Evolutionary conservation across 371 early-diverging fungal species (phyloP).

Genomic region (Actinomortierella wolfii): DNA sequence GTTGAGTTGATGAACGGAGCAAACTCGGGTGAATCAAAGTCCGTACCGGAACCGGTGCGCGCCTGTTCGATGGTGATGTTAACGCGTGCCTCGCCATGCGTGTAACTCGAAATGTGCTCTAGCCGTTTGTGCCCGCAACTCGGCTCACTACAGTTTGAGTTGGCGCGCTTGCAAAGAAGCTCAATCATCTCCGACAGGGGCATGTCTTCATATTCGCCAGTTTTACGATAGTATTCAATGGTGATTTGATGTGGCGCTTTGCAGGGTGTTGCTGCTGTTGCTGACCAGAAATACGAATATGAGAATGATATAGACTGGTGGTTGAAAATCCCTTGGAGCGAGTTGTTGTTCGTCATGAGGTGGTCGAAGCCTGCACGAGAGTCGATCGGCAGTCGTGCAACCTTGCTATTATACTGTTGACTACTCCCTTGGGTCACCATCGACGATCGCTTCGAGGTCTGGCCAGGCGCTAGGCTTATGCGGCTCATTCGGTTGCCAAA

Average conservation of each 20-base stretch:
- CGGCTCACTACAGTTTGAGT: constrained; percentile 41
- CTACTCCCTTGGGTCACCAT: no score
- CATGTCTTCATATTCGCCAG: constrained; percentile 50
- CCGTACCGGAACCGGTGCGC: constrained; percentile 16
- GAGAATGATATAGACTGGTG: constrained; percentile 64
- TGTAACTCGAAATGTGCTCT: constrained; percentile 58
- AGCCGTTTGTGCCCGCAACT: constrained; percentile 54
- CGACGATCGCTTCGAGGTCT: not conserved
- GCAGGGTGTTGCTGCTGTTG: constrained; percentile 60
- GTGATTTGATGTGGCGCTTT: constrained; percentile 56
- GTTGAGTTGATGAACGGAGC: constrained; percentile 18
- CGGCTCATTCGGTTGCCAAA: constrained; percentile 33
- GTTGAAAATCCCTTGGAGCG: constrained; percentile 55
- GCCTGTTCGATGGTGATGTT: constrained; percentile 48
- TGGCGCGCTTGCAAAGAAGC: constrained; percentile 51
- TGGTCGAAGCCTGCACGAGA: constrained; percentile 61
- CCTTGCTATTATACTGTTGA: constrained; percentile 3
- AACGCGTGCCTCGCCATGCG: constrained; percentile 59
- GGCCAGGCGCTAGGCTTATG: not conserved
- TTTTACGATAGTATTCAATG: constrained; percentile 58
- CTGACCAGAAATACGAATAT: constrained; percentile 56
- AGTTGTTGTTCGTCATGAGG: constrained; percentile 60
- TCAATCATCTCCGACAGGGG: constrained; percentile 59
- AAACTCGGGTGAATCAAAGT: constrained; percentile 33
- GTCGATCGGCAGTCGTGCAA: constrained; percentile 48